Conservation (phyloP, 2,329 filamentous ascomycete species). For the Fusarium musae region DNA sequence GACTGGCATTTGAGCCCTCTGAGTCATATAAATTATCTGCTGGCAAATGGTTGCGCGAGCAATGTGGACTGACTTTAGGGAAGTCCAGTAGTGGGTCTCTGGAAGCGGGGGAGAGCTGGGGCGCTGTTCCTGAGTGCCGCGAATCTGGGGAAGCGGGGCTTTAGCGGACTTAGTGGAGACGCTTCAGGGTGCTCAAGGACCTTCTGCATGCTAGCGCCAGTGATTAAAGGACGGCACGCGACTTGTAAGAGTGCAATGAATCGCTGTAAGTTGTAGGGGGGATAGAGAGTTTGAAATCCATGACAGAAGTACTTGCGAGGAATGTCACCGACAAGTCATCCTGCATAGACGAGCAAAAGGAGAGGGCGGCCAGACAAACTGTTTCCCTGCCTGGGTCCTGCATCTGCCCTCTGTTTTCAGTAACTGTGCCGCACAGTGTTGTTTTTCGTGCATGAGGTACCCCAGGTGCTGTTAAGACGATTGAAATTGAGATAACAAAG, state of each 20-base stretch:
- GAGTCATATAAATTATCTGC: not conserved
- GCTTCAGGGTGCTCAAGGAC: slow-evolving; percentile 9
- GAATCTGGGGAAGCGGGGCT: slow-evolving; percentile 37
- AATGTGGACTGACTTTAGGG: not conserved
- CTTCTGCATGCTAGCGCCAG: slow-evolving; percentile 19
- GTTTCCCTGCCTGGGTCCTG: slow-evolving; percentile 5
- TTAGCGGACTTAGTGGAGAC: slow-evolving; percentile 29
- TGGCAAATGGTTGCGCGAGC: not conserved
- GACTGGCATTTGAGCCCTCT: not conserved
- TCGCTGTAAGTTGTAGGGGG: slow-evolving; percentile 6
- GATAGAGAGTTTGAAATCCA: not conserved
- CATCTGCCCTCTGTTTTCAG: not conserved
- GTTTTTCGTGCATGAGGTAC: not conserved
- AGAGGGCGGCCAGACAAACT: not conserved
- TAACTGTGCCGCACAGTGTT: slow-evolving; percentile 10
- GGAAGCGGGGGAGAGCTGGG: slow-evolving; percentile 20
- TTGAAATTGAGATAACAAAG: not conserved
- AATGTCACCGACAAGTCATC: not conserved
- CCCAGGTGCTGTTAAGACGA: not conserved
- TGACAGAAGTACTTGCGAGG: not conserved
- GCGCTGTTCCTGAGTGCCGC: slow-evolving; percentile 23
- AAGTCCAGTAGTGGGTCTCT: not conserved
- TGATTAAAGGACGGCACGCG: slow-evolving; percentile 9
- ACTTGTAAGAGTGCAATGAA: slow-evolving; percentile 16
- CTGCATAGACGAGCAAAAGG: not conserved